Percentiles rank a stretch among this genome's conserved stretches.
Evolutionary conservation across 2,329 filamentous ascomycete species (phyloP).

Genomic region (Trichoderma koningii): DNA sequence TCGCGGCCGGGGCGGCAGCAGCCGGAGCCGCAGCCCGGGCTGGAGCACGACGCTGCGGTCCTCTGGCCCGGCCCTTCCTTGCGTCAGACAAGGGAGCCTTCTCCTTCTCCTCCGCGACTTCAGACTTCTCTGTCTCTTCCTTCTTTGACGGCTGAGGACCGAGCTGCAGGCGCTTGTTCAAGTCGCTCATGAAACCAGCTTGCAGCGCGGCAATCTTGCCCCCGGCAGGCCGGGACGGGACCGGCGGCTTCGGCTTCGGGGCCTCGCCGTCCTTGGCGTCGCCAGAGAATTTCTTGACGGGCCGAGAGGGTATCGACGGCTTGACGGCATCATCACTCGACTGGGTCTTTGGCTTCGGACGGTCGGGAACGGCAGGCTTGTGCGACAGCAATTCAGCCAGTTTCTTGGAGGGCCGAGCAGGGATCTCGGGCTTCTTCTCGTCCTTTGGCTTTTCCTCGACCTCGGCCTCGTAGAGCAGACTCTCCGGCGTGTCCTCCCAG

Average conservation of each 20-base stretch:
- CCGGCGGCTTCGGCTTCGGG: constrained; percentile 75
- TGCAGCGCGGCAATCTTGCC: constrained; percentile 90
- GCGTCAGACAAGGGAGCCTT: constrained; percentile 84
- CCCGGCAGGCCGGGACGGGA: constrained; percentile 73
- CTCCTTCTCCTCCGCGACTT: constrained; percentile 62
- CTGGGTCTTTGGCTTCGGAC: constrained; percentile 55
- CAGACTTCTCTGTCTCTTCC: constrained; percentile 62
- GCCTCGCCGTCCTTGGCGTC: constrained; percentile 48
- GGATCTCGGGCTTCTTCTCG: constrained; percentile 31
- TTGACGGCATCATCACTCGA: constrained; percentile 57
- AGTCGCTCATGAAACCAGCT: constrained; percentile 87
- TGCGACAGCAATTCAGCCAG: constrained; percentile 35
- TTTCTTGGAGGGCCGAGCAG: constrained; percentile 44
- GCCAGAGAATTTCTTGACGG: constrained; percentile 52
- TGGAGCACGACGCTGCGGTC: constrained; percentile 76
- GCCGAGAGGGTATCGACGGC: constrained; percentile 62
- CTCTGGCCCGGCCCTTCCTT: constrained; percentile 84
- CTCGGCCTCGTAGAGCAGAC: constrained; percentile 75
- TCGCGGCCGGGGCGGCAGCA: constrained; percentile 35
- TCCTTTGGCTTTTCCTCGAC: constrained; percentile 49
- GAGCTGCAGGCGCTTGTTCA: constrained; percentile 85
- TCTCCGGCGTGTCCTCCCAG: constrained; percentile 92
- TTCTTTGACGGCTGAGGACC: constrained; percentile 82
- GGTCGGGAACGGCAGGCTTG: constrained; percentile 52
- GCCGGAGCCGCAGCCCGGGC: constrained; percentile 50